phyloP scores from a whole-genome alignment of 2,329 filamentous ascomycete genomes.

The Thielaviopsis populi region DNA sequence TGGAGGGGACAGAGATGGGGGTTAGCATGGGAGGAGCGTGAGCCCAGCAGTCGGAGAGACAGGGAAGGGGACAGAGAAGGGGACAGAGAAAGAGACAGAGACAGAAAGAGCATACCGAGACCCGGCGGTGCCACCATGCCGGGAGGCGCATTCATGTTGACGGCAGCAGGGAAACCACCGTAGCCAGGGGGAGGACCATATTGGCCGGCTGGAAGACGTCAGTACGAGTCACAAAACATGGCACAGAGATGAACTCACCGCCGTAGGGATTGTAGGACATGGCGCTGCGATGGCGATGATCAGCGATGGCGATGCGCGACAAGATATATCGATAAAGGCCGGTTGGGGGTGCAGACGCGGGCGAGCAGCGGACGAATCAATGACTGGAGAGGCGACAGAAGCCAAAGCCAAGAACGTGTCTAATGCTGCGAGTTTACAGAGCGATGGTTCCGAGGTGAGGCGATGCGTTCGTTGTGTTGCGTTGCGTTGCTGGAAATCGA shows the following conservation, averaged over 20 bases:
- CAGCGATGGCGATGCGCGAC: background rate
- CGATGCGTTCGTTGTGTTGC: too few species aligned
- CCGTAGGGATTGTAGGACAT: conserved; percentile 51
- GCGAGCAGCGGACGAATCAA: background rate
- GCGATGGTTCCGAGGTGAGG: background rate
- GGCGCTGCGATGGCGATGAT: conserved; percentile 4
- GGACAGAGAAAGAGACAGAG: background rate
- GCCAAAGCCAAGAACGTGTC: background rate
- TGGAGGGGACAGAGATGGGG: conserved; percentile 24
- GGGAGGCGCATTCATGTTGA: conserved; percentile 34
- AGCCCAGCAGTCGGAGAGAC: conserved; percentile 3
- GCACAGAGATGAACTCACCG: conserved; percentile 26
- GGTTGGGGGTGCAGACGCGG: background rate
- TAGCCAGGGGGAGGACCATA: conserved; percentile 50
- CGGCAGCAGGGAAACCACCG: conserved; percentile 50
- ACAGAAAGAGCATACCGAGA: conserved; percentile 46
- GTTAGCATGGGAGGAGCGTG: background rate
- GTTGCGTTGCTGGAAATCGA: background rate
- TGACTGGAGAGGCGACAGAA: background rate
- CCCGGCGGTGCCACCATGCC: conserved; percentile 67
- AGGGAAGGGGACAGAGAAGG: background rate
- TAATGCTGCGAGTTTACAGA: background rate
- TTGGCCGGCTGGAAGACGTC: background rate
- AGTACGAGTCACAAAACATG: background rate
- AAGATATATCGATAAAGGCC: background rate